Evolutionary conservation across 768 basidiomycete species (phyloP).

Genomic region (Exidia glandulosa): DNA sequence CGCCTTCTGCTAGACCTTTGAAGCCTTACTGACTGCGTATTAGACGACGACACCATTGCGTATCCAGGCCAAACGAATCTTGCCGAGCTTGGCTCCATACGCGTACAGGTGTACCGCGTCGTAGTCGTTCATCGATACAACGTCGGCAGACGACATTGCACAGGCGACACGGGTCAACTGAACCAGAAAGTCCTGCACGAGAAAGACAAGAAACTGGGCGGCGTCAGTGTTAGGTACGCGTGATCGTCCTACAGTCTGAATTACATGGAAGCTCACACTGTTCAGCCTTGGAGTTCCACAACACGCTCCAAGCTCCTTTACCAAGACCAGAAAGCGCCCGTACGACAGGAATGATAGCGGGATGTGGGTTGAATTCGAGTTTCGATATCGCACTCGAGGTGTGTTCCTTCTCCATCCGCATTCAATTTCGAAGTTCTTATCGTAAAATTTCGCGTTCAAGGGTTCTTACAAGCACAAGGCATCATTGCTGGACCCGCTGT

Average conservation of each 20-base stretch:
- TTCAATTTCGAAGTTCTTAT: neutral
- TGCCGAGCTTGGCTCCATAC: neutral
- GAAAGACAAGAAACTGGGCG: neutral
- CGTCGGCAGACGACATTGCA: neutral
- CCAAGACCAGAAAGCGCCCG: neutral
- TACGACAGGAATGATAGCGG: neutral
- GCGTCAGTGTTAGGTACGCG: neutral
- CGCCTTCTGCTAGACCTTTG: neutral
- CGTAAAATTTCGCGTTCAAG: neutral
- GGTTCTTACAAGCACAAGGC: neutral
- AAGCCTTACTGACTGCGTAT: no score
- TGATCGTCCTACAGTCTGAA: neutral
- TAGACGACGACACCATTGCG: neutral
- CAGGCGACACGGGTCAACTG: neutral
- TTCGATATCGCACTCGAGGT: neutral
- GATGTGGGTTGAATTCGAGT: neutral
- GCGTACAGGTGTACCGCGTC: neutral
- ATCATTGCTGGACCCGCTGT: neutral
- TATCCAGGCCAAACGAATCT: neutral
- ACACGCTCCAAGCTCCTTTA: neutral
- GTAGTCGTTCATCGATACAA: neutral
- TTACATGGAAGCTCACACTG: neutral
- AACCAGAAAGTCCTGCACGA: neutral
- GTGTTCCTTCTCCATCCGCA: neutral
- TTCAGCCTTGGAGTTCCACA: neutral